Evolutionary conservation across 352 stramenopile genomes (phyloP).

Genomic region (Globisporangium acanthophoron): DNA sequence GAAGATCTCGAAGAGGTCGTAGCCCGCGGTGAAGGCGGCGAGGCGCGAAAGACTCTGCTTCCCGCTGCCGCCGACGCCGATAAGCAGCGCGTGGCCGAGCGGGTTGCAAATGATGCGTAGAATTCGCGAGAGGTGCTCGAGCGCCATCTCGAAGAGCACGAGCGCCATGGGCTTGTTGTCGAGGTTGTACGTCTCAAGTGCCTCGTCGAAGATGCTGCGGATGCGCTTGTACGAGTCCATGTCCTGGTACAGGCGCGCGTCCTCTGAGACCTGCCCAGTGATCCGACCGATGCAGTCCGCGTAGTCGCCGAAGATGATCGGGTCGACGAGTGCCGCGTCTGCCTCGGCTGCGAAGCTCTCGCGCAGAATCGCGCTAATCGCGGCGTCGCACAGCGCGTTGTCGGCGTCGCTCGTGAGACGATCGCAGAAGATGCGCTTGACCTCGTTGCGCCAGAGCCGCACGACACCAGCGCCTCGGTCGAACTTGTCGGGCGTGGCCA

Average conservation of each 20-base stretch:
- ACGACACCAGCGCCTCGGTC: constrained; percentile 63
- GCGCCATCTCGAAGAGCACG: constrained; percentile 95
- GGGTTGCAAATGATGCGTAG: constrained; percentile 91
- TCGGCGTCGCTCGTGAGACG: constrained; percentile 88
- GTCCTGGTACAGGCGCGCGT: constrained; percentile 91
- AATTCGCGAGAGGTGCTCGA: constrained; percentile 92
- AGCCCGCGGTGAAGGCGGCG: constrained; percentile 90
- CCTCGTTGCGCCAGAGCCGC: constrained; percentile 92
- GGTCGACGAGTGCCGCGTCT: constrained; percentile 69
- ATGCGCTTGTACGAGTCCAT: constrained; percentile 90
- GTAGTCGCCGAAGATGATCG: constrained; percentile 93
- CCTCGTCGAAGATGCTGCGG: constrained; percentile 90
- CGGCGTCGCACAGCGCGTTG: constrained; percentile 67
- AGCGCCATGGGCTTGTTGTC: constrained; percentile 94
- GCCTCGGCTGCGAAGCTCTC: constrained; percentile 60
- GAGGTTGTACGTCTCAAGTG: constrained; percentile 92
- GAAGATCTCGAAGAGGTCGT: constrained; percentile 94
- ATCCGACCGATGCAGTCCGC: constrained; percentile 76
- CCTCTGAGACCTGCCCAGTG: constrained; percentile 55
- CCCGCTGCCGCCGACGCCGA: constrained; percentile 91
- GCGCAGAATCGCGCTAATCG: constrained; percentile 74
- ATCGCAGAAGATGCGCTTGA: constrained; percentile 92
- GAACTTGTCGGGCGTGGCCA: constrained; percentile 90
- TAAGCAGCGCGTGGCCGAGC: constrained; percentile 89
- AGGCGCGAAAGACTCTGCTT: constrained; percentile 93